Conservation (phyloP, 768 basidiomycete genomes). For the Calocybe indica region DNA sequence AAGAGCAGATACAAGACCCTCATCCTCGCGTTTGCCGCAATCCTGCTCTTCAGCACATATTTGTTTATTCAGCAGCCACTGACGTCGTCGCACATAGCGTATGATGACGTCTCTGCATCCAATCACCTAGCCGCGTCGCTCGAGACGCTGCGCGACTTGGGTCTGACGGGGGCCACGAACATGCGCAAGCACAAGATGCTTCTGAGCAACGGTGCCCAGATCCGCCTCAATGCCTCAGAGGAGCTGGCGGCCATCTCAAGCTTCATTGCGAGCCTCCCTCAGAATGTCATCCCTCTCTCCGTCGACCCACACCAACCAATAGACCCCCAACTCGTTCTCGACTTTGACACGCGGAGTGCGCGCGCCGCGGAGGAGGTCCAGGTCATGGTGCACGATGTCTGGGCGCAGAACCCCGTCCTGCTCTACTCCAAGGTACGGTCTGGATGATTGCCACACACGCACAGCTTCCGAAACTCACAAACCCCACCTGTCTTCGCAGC, state of each 20-base stretch:
- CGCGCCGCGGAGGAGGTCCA: conserved; percentile 56
- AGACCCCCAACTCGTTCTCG: conserved; percentile 77
- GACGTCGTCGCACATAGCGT: conserved; percentile 29
- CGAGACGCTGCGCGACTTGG: conserved; percentile 31
- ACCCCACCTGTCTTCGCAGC: conserved; percentile 25
- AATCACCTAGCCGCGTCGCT: conserved; percentile 29
- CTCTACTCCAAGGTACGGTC: conserved; percentile 61
- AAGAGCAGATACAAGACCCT: conserved; percentile 50
- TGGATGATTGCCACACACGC: background rate
- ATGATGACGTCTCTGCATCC: conserved; percentile 20
- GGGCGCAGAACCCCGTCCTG: conserved; percentile 70
- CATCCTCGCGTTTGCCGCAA: conserved; percentile 45
- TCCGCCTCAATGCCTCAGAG: conserved; percentile 45
- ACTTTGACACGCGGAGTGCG: conserved; percentile 71
- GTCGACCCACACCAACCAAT: conserved; percentile 62
- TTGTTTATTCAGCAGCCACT: conserved; percentile 43
- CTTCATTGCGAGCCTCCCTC: conserved; percentile 67
- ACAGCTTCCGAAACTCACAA: conserved; percentile 3
- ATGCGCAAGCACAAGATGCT: conserved; percentile 16
- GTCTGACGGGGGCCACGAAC: conserved; percentile 12
- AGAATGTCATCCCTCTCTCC: conserved; percentile 65
- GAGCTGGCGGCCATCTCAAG: conserved; percentile 73
- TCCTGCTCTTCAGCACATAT: conserved; percentile 48
- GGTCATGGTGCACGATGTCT: conserved; percentile 57
- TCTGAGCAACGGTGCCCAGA: conserved; percentile 23